Percentiles rank a stretch among this genome's conserved stretches.
Evolutionary conservation across 2,329 filamentous ascomycete genomes (phyloP).

Genomic region (Boeremia lycopersici): DNA sequence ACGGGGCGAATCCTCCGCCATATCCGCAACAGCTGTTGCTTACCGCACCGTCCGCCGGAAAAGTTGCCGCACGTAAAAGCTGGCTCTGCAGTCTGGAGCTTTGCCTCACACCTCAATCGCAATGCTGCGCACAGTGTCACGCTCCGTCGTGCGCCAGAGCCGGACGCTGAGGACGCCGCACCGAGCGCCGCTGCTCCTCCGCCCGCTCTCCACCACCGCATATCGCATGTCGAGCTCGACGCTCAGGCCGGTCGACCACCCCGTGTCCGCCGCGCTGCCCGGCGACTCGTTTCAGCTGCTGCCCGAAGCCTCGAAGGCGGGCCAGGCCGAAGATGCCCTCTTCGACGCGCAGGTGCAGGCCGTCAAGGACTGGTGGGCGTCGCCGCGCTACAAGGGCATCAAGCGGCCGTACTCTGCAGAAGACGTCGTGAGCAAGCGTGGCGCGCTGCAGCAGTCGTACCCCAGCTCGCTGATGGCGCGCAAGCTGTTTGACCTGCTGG

Average conservation of each 20-base stretch:
- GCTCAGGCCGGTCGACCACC: constrained; percentile 62
- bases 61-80: constrained; percentile 3
- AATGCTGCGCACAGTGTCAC: constrained; percentile 48
- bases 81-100: constrained; percentile 8
- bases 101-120: constrained; percentile 14
- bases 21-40: constrained; percentile 16
- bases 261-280: constrained; percentile 65
- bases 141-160: constrained; percentile 46
- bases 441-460: constrained; percentile 83
- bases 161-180: constrained; percentile 33
- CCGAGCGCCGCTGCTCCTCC: constrained; percentile 37
- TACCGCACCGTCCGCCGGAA: constrained; percentile 20
- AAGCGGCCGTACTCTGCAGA: constrained; percentile 88
- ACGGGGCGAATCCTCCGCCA: constrained; percentile 24
- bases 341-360: constrained; percentile 84
- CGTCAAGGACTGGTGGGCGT: constrained; percentile 89
- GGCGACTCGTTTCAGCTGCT: constrained; percentile 87
- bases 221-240: constrained; percentile 60
- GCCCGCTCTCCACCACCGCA: constrained; percentile 51
- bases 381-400: constrained; percentile 84
- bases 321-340: constrained; percentile 80
- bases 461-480: constrained; percentile 93
- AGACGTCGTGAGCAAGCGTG: constrained; percentile 92
- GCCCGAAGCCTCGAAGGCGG: constrained; percentile 76
- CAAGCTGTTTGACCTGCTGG: constrained; percentile 90